Conservation (phyloP, 768 basidiomycete species). For the Infundibulicybe gibba region DNA sequence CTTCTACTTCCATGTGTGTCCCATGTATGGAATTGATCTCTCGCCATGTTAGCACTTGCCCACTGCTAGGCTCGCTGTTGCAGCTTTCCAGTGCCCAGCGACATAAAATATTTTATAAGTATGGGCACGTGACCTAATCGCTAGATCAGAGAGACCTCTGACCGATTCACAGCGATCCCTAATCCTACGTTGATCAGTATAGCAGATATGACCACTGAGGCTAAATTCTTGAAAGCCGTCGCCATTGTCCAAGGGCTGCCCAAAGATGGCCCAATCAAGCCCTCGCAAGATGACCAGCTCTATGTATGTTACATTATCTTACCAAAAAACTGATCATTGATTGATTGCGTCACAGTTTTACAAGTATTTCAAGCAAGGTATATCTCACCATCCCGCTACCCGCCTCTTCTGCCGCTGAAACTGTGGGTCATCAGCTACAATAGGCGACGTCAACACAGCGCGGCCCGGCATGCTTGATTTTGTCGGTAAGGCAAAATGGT, state of each 20-base stretch:
- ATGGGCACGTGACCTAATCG: too few relatives aligned
- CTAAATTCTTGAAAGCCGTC: conserved; percentile 76
- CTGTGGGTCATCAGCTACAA: conserved; percentile 44
- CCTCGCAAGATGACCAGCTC: conserved; percentile 71
- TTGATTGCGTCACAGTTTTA: conserved; percentile 67
- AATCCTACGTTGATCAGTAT: too few relatives aligned
- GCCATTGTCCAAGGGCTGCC: conserved; percentile 65
- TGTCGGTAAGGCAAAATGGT: conserved; percentile 90
- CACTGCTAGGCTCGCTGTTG: too few relatives aligned
- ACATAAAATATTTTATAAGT: too few relatives aligned
- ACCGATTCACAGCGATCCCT: too few relatives aligned
- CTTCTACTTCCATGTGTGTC: too few relatives aligned
- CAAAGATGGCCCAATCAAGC: conserved; percentile 78
- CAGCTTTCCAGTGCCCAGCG: too few relatives aligned
- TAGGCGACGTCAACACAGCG: conserved; percentile 65
- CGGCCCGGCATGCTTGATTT: conserved; percentile 83
- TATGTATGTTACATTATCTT: conserved; percentile 47
- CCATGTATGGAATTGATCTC: too few relatives aligned
- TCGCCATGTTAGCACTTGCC: too few relatives aligned
- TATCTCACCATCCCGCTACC: conserved; percentile 5
- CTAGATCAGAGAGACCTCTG: too few relatives aligned
- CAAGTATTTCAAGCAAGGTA: conserved; percentile 90
- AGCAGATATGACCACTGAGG: conserved; percentile 47
- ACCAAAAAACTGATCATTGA: conserved; percentile 7
- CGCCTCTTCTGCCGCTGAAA: conserved; percentile 3